Conservation (phyloP, 2,329 filamentous ascomycete genomes). For the Stachybotrys chartarum region DNA sequence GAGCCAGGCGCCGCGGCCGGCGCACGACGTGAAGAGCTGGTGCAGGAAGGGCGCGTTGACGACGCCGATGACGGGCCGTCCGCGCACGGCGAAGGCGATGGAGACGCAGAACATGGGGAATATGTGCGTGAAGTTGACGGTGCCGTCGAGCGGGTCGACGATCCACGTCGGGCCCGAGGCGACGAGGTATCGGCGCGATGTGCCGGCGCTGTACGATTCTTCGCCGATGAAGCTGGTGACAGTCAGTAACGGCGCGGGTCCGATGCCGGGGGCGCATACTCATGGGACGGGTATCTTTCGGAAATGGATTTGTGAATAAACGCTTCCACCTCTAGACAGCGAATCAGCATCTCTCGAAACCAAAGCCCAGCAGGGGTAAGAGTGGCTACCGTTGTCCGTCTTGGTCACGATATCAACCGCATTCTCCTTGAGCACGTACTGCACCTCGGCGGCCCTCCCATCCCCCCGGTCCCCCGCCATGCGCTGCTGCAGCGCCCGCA, state of each 20-base stretch:
- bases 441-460: conserved; percentile 9
- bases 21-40: conserved; percentile 62
- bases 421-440: conserved; percentile 58
- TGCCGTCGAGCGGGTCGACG: conserved; percentile 71
- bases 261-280: conserved; percentile 35
- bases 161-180: conserved; percentile 61
- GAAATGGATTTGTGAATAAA: conserved; percentile 58
- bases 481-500: conserved; percentile 44
- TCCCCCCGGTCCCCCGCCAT: conserved; percentile 12
- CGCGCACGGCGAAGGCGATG: conserved; percentile 58
- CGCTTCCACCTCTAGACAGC: conserved; percentile 55
- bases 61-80: conserved; percentile 58
- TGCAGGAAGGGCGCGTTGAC: conserved; percentile 65
- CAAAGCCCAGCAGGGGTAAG: conserved; percentile 1
- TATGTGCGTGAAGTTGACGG: conserved; percentile 74
- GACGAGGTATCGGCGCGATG: conserved; percentile 63
- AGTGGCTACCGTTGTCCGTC: conserved; percentile 59
- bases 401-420: conserved; percentile 73
- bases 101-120: conserved; percentile 79
- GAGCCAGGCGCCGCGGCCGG: conserved; percentile 60
- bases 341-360: too few species aligned
- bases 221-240: conserved; percentile 60
- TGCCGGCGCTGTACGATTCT: conserved; percentile 64
- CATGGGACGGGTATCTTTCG: conserved; percentile 56
- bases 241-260: conserved; percentile 5